phyloP scores from a whole-genome alignment of 352 stramenopile species.

The Globisporangium lucens region DNA sequence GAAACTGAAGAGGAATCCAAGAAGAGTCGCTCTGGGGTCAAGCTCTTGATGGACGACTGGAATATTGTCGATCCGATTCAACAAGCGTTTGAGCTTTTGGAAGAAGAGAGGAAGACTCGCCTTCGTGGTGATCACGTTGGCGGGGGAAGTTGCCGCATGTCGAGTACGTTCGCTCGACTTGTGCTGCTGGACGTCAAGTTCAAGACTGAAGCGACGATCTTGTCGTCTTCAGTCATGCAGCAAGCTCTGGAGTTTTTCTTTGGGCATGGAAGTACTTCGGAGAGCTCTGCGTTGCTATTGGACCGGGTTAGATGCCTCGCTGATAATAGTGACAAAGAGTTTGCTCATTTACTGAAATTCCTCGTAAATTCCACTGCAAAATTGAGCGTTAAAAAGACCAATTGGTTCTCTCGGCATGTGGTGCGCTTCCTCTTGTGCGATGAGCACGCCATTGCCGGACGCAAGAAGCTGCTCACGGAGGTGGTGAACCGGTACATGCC shows the following conservation, averaged over 20 bases:
- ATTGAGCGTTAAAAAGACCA: slow-evolving; percentile 61
- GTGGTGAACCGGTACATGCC: slow-evolving; percentile 44
- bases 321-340: slow-evolving; percentile 22
- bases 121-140: slow-evolving; percentile 6
- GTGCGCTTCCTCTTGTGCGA: slow-evolving; percentile 47
- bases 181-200: slow-evolving; percentile 30
- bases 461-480: slow-evolving; percentile 24
- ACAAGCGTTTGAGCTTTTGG: slow-evolving; percentile 53
- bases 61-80: slow-evolving; percentile 33
- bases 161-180: slow-evolving; percentile 42
- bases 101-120: slow-evolving; percentile 41
- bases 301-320: slow-evolving; percentile 21
- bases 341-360: slow-evolving; percentile 34
- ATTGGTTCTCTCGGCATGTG: slow-evolving; percentile 76
- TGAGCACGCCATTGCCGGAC: slow-evolving; percentile 26
- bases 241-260: slow-evolving; percentile 60
- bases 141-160: slow-evolving; percentile 23
- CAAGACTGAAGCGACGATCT: slow-evolving; percentile 24
- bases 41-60: slow-evolving; percentile 26
- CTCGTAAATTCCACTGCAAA: slow-evolving; percentile 40
- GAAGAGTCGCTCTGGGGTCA: neutral
- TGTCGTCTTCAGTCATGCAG: slow-evolving; percentile 33
- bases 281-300: slow-evolving; percentile 41
- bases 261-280: slow-evolving; percentile 29
- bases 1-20: slow-evolving; percentile 8